Base-by-base conservation (phyloP, 1,284 basidiomycete species). In the Boletus sp. region DNA sequence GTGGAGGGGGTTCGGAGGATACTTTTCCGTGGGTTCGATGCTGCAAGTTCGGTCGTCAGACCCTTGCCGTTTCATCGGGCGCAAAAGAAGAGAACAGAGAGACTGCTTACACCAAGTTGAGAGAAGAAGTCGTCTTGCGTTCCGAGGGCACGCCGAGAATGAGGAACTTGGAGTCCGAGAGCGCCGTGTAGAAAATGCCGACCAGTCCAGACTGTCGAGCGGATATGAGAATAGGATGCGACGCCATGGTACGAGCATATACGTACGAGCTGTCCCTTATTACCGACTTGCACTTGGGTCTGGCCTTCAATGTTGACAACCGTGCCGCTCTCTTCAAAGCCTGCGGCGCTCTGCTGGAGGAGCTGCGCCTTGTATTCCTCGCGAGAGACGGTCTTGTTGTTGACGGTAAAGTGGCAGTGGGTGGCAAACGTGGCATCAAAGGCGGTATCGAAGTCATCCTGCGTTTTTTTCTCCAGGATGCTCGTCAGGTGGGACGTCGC, bases 371-470 rank as follows among this genome's bases (percentile, higher is more conserved):
- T 61, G 53, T 67, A 68, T 14, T 50, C 53, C 0, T 57, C 50
- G 5, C 64, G 64, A 10, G 60, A 44, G 20, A 64, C 10, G 13
- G 51, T 17, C 36, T 64, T 52, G 22, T 67, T 71, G 48, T 74
- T 75, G 45, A 74, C 53, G 13, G 53, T 58, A 46, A 73, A 61
- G 7, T 45, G 54, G 19, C 58, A 61, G 4, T 66, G n/a, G 14
- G 55, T 4, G 2, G 65, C 58, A 46, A 74, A 59, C 38, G 69
- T 69, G 0, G 48, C 54, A 20, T 71, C 64, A 51, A 73, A 73
- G 3, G 64, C 58, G 5, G 38, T 25, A 26, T 66, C 40, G 46
- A 74, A 73, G 10, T 53, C 59, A 0, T 40, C 43, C n/a, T 53
- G 29, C 2, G 58, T 63, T 30, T 63, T 69, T 8, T 71, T 63